phyloP scores from a whole-genome alignment of 1,139 yeast genomes.

The Pichia inconspicua region DNA sequence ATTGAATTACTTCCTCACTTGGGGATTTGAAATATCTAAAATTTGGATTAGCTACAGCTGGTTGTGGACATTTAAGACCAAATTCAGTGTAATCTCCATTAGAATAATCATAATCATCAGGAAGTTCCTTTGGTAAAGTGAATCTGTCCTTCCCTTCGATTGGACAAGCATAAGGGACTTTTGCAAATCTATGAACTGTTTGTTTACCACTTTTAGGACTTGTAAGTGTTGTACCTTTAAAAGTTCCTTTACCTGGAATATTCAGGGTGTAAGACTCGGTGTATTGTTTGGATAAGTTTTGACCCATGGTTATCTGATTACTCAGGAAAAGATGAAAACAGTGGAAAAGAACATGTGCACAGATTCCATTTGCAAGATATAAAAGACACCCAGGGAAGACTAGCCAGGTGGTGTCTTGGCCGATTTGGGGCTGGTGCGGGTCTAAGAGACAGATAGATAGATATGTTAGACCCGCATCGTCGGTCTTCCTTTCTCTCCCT shows the following conservation, averaged over 20 bases:
- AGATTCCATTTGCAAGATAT: neutral
- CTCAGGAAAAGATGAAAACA: neutral
- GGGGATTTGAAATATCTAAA: slow-evolving; percentile 21
- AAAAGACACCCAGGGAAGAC: neutral
- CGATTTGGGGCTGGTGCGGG: no score
- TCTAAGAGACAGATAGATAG: neutral
- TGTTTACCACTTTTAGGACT: slow-evolving; percentile 9
- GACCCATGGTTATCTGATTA: slow-evolving; percentile 18
- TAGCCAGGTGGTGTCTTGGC: no score
- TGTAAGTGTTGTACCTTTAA: slow-evolving; percentile 14
- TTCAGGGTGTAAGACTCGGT: slow-evolving; percentile 9
- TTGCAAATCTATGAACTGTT: slow-evolving; percentile 12
- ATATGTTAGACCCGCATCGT: no score
- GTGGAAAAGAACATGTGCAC: neutral
- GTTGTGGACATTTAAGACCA: slow-evolving; percentile 32
- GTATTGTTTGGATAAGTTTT: slow-evolving; percentile 14
- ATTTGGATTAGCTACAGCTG: slow-evolving; percentile 25
- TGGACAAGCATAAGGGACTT: slow-evolving; percentile 20
- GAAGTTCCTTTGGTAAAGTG: slow-evolving; percentile 19
- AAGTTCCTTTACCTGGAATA: slow-evolving; percentile 14
- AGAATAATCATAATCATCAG: slow-evolving; percentile 30
- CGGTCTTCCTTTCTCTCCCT: no score
- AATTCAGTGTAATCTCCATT: slow-evolving; percentile 28
- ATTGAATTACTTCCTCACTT: slow-evolving; percentile 31
- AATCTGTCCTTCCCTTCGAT: slow-evolving; percentile 13